Evolutionary conservation across 1,139 yeast species (phyloP).

Genomic region (Trichomonascaceae sp.): DNA sequence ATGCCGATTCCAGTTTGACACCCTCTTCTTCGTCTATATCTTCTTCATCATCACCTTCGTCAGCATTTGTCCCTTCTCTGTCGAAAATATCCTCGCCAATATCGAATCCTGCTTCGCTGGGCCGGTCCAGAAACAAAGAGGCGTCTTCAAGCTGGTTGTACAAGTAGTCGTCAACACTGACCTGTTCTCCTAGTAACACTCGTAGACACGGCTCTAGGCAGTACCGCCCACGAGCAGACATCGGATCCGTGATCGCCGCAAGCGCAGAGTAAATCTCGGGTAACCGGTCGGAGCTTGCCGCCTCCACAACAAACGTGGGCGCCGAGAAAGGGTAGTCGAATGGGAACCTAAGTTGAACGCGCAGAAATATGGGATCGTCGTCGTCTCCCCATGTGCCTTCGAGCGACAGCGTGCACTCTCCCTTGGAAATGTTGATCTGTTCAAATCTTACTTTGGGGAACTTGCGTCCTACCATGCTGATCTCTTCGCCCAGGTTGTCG

Average conservation of each 20-base stretch:
- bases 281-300: constrained; percentile 42
- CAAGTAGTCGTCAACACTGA: constrained; percentile 19
- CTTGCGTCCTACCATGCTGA: constrained; percentile 76
- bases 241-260: constrained; percentile 42
- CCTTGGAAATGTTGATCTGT: constrained; percentile 76
- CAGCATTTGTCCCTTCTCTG: background rate
- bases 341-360: constrained; percentile 61
- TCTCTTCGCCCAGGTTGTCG: constrained; percentile 78
- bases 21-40: constrained; percentile 2
- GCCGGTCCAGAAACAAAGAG: no score
- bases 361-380: constrained; percentile 51
- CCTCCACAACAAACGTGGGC: constrained; percentile 60
- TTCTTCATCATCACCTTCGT: background rate
- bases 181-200: constrained; percentile 68
- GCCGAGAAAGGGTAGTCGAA: constrained; percentile 50
- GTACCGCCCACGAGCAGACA: constrained; percentile 44
- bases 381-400: constrained; percentile 60
- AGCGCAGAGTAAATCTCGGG: constrained; percentile 40
- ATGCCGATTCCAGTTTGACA: background rate
- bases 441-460: constrained; percentile 83
- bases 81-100: no score
- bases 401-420: constrained; percentile 59
- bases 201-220: constrained; percentile 76
- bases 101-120: no score
- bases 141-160: background rate